A percentile compares a stretch with the other conserved stretches of the same genome.
Conservation (phyloP, 2,329 filamentous ascomycete species). For the Zelopaecilomyces penicillatus region DNA sequence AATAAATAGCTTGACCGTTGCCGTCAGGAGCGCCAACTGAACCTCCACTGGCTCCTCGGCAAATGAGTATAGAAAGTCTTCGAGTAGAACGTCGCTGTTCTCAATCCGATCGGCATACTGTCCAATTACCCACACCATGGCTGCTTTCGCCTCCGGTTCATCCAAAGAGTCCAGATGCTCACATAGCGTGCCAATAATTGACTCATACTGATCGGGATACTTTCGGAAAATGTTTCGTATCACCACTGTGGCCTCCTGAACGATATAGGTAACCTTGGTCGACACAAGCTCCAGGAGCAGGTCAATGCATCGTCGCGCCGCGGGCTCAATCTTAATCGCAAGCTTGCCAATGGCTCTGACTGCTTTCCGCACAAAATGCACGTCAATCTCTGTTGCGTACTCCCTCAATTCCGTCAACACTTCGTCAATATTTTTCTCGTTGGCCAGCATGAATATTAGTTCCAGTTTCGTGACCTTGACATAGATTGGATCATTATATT, state of each 20-base stretch:
- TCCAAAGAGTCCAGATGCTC: constrained; percentile 94
- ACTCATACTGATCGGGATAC: constrained; percentile 97
- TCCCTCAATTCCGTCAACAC: constrained; percentile 90
- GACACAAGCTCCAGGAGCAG: constrained; percentile 86
- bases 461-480: constrained; percentile 99
- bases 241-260: constrained; percentile 96
- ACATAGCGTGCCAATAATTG: constrained; percentile 90
- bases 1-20: constrained; percentile 96
- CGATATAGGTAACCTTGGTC: constrained; percentile 98
- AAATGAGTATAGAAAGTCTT: constrained; percentile 93
- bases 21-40: constrained; percentile 86
- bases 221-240: constrained; percentile 99
- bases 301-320: constrained; percentile 84
- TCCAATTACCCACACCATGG: constrained; percentile 99
- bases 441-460: constrained; percentile 97
- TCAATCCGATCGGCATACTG: constrained; percentile 97
- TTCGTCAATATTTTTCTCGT: constrained; percentile 88
- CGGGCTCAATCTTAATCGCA: constrained; percentile 97
- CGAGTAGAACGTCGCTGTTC: constrained; percentile 85
- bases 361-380: constrained; percentile 96
- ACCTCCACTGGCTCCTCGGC: constrained; percentile 93
- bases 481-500: constrained; percentile 99
- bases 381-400: constrained; percentile 96
- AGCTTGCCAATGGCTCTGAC: constrained; percentile 96
- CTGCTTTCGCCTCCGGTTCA: constrained; percentile 94